Conservation (phyloP, 768 basidiomycete species). For the Phaeotremella fagi region DNA sequence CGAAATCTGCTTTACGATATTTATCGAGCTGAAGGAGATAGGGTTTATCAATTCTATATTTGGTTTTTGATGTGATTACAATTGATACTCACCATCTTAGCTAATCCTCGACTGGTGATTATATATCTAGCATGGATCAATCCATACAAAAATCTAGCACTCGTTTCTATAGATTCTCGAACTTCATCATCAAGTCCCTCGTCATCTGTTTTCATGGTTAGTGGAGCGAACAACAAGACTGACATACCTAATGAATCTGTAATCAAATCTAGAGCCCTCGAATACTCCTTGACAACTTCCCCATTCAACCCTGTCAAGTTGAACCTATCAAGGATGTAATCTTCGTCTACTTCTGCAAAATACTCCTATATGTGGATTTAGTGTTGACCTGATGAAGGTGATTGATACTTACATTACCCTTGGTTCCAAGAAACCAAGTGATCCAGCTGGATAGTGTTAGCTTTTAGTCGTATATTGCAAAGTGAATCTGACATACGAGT, state of each 20-base stretch:
- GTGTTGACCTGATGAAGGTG: background rate
- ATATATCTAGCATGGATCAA: conserved; percentile 97
- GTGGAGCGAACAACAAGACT: background rate
- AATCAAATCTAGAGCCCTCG: conserved; percentile 89
- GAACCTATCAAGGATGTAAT: conserved; percentile 99
- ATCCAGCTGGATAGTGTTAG: conserved; percentile 65
- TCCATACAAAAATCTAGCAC: conserved; percentile 88
- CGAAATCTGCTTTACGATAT: conserved; percentile 97
- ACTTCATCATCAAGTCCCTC: conserved; percentile 89
- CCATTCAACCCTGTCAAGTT: conserved; percentile 94
- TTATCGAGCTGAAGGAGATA: conserved; percentile 63
- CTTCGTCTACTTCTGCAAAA: conserved; percentile 95
- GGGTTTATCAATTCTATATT: background rate
- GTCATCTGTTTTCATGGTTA: conserved; percentile 57
- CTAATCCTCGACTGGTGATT: conserved; percentile 83
- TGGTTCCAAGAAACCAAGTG: conserved; percentile 93
- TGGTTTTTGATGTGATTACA: background rate
- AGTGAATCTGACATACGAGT: conserved; percentile 55
- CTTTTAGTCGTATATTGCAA: background rate
- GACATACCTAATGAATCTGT: conserved; percentile 85
- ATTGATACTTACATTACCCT: conserved; percentile 62
- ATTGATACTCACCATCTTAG: conserved; percentile 74
- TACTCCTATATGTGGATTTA: conserved; percentile 65
- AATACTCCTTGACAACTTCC: conserved; percentile 83
- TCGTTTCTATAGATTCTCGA: conserved; percentile 83